Evolutionary conservation across 306 rosid genomes (phyloP), one percentile per base, ranked within the genome.

Genomic region (Ormosia emarginata): DNA sequence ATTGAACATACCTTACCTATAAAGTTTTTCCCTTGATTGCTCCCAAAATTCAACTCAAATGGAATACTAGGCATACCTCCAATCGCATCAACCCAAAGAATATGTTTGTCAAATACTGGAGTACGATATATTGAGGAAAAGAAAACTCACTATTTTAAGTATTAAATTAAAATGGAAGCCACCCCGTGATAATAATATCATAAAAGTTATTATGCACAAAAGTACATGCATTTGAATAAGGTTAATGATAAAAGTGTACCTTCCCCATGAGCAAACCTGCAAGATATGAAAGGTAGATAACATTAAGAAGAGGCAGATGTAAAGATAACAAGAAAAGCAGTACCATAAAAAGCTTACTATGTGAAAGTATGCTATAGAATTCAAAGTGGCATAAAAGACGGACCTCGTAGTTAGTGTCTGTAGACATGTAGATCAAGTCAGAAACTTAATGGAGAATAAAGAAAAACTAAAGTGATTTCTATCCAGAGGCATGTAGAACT

Each of bases 261-360:
- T 98, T 92, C 99, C 99, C 99, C 99, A 96, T 56, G 99, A 93
- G 92, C 99, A 96, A 90, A 96, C 99, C 99, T 96, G 82, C 77
- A 86, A 50, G 57, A 87, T 55, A 57, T 32, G 57, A 87, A 80
- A 75, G 65, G 59, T 53, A 49, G 72, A 57, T 50, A 80, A 63
- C 57, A 74, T 70, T 80, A 65, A 80, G 68, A 71, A 71, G 62
- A 33, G 49, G 10, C 71, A 61, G 53, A 53, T 63, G 29, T 75
- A 71, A 50, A 68, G 65, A 68, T 43, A 78, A 81, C 30, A 70
- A 73, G 53, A 84, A 37, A 84, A 59, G 70, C 34, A 85, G 58
- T 33, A 52, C 52, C 14, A 70, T 13, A 57, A 50, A 55, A 79
- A 24, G 62, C 88, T 88, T 86, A 93, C 99, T 98, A 96, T 96